These are phyloP conservation scores for Penicillium canariense DNA, from an alignment of 495 filamentous ascomycete genomes.

Conservation along the genomic window DNA sequence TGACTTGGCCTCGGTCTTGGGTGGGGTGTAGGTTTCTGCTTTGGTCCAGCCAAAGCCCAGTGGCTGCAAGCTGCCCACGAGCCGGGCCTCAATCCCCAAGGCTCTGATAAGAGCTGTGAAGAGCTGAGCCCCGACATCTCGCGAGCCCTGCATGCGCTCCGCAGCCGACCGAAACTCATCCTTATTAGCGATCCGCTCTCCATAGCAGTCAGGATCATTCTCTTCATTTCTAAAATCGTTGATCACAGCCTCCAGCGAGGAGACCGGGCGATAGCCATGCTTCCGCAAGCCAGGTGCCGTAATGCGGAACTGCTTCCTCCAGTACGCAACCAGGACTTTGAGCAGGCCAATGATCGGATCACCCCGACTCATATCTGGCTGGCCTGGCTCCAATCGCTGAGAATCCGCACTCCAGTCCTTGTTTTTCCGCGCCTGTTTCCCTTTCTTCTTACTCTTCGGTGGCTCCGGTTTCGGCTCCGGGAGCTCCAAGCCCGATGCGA, in stretches of 20 bases:
- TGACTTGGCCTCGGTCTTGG: slow-evolving; percentile 45
- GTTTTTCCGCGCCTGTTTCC: slow-evolving; percentile 40
- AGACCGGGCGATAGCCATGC: slow-evolving; percentile 75
- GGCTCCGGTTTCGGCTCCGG: slow-evolving; percentile 33
- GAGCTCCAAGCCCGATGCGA: slow-evolving; percentile 59
- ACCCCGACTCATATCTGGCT: slow-evolving; percentile 70
- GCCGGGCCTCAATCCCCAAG: slow-evolving; percentile 72
- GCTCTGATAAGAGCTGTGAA: slow-evolving; percentile 88
- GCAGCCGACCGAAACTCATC: slow-evolving; percentile 68
- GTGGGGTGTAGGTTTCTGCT: slow-evolving; percentile 54
- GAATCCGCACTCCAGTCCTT: slow-evolving; percentile 73
- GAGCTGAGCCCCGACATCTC: slow-evolving; percentile 84
- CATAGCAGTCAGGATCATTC: slow-evolving; percentile 61
- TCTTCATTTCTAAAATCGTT: slow-evolving; percentile 59
- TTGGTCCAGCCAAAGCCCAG: slow-evolving; percentile 91
- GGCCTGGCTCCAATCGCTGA: slow-evolving; percentile 63
- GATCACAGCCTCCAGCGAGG: slow-evolving; percentile 64
- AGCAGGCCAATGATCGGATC: slow-evolving; percentile 83
- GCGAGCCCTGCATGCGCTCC: slow-evolving; percentile 71
- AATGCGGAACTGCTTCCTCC: slow-evolving; percentile 80
- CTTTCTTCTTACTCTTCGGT: slow-evolving; percentile 40
- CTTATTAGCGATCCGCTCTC: slow-evolving; percentile 66
- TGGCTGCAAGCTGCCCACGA: slow-evolving; percentile 84
- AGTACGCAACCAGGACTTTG: slow-evolving; percentile 73
- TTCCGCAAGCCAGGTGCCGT: slow-evolving; percentile 82